These are phyloP conservation scores for Populus alba DNA, from an alignment of 345 rosid species.

Conservation along the genomic window DNA sequence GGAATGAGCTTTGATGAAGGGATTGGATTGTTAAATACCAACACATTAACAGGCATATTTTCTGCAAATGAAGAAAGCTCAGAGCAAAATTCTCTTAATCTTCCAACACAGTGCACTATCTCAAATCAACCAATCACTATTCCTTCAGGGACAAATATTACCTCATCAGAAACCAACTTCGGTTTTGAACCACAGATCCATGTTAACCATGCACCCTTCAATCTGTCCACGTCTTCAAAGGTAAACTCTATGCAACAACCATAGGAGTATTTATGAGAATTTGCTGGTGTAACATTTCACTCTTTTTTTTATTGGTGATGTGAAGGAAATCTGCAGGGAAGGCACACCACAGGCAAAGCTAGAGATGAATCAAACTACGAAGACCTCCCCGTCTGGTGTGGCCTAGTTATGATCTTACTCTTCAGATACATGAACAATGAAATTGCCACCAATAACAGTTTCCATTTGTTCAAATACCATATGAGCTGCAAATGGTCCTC, in stretches of 20 bases:
- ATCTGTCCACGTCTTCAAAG: conserved; percentile 38
- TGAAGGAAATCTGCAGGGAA: conserved; percentile 45
- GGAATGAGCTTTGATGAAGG: conserved; percentile 43
- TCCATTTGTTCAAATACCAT: background rate
- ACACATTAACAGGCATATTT: conserved; percentile 28
- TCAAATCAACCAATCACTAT: conserved; percentile 30
- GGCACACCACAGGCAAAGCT: conserved; percentile 28
- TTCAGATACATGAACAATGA: conserved; percentile 13
- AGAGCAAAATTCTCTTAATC: conserved; percentile 20
- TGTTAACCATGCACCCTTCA: conserved; percentile 39
- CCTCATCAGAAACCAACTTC: conserved; percentile 31
- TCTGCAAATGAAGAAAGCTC: conserved; percentile 38
- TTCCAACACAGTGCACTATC: conserved; percentile 27
- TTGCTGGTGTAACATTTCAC: conserved; percentile 9
- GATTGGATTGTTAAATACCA: conserved; percentile 30
- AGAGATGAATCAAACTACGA: conserved; percentile 31
- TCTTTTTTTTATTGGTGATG: background rate
- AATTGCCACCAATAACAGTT: background rate
- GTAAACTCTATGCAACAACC: conserved; percentile 24
- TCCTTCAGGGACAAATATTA: conserved; percentile 26
- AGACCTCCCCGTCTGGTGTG: conserved; percentile 36
- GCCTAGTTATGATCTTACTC: conserved; percentile 29
- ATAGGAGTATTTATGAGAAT: background rate
- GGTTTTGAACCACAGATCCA: conserved; percentile 36
- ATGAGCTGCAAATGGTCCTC: conserved; percentile 23